Evolutionary conservation across 1,139 yeast species (phyloP), one percentile per base, ranked within the genome.

Genomic region (Kodamaea sp.): DNA sequence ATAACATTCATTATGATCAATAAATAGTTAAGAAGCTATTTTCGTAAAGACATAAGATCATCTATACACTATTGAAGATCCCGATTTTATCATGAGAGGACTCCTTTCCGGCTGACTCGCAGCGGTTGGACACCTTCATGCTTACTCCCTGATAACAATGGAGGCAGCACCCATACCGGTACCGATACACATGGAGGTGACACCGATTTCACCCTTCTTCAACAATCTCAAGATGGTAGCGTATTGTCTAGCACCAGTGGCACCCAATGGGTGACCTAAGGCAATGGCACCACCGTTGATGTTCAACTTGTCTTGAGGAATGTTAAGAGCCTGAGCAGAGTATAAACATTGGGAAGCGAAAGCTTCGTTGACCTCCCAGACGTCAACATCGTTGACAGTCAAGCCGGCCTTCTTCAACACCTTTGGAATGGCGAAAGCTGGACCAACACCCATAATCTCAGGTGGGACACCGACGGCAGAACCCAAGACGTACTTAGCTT

Each of bases 81-180:
- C 9, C 6, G 21, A 18, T 18, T 18, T 18, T 18, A 18, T 7
- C 21, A 9, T 18, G 21, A 18, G 21, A 18, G 6, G 21, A 18
- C n/a, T n/a, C n/a, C n/a, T n/a, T n/a, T n/a, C n/a, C n/a, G n/a
- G 10, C 24, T 22, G 24, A 22, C 24, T 22, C 10, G 7, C 24
- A 22, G 39, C 39, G 31, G 36, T 15, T 12, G 25, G 13, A 18
- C 22, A 20, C n/a, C 16, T 10, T 12, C 9, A 18, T 10, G 26
- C 33, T 42, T 62, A 82, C 66, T 87, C 97, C 56, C 73, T 82
- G 35, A 88, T 73, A 52, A 89, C 73, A 35, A 89, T 69, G 19
- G 94, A 84, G 36, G 97, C 97, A 34, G 97, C 97, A 51, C 97
- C 97, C 95, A 89, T 90, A 55, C 97, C 97, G 28, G 96, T 88